phyloP scores from a whole-genome alignment of 495 filamentous ascomycete species.

The Echria macrotheca region DNA sequence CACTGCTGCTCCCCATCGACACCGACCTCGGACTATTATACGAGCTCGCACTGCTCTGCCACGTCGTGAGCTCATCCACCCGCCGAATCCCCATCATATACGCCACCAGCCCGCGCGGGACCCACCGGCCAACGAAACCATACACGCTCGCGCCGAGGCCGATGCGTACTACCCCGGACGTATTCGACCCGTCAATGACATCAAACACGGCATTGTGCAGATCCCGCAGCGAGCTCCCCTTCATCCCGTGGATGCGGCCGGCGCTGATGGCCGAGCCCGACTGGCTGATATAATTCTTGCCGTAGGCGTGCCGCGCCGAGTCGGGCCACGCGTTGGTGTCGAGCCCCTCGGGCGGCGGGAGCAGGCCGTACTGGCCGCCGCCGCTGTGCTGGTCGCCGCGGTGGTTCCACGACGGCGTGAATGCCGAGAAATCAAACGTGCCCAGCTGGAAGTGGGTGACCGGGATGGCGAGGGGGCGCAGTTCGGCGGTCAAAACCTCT shows the following conservation, averaged over 20 bases:
- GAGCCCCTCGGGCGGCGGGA: slow-evolving; percentile 39
- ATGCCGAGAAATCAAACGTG: slow-evolving; percentile 63
- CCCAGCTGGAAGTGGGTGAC: slow-evolving; percentile 84
- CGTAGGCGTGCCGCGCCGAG: slow-evolving; percentile 47
- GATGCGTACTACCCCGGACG: slow-evolving; percentile 57
- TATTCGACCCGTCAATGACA: slow-evolving; percentile 53
- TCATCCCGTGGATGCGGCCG: slow-evolving; percentile 40
- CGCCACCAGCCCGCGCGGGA: slow-evolving; percentile 69
- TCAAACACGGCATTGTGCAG: slow-evolving; percentile 86
- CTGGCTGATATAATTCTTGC: slow-evolving; percentile 50
- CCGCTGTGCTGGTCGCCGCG: background rate
- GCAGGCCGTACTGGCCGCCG: slow-evolving; percentile 11
- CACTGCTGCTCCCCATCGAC: too few relatives aligned
- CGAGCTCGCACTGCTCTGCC: slow-evolving; percentile 32
- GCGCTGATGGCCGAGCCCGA: slow-evolving; percentile 39
- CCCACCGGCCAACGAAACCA: slow-evolving; percentile 77
- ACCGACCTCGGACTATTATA: slow-evolving; percentile 23
- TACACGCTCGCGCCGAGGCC: slow-evolving; percentile 79
- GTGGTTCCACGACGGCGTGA: slow-evolving; percentile 31
- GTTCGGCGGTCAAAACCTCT: slow-evolving; percentile 66
- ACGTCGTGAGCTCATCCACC: slow-evolving; percentile 43
- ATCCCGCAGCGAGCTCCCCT: slow-evolving; percentile 64
- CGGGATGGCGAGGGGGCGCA: slow-evolving; percentile 62
- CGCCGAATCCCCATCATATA: slow-evolving; percentile 81
- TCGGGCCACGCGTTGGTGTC: slow-evolving; percentile 65